phyloP scores from a whole-genome alignment of 805 yeast genomes.

The Candida boidinii region DNA sequence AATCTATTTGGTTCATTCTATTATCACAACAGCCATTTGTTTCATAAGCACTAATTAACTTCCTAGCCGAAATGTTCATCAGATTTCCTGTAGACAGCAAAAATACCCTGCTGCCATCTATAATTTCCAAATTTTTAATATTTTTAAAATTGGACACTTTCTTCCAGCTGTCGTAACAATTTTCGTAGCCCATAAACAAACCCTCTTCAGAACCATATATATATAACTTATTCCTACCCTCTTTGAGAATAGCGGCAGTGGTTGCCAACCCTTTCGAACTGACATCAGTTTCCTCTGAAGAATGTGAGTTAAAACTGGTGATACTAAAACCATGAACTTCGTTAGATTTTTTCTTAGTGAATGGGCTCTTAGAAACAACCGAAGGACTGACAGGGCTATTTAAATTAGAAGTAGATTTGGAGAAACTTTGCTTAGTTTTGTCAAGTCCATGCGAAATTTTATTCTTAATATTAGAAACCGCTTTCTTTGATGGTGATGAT shows the following conservation, averaged over 20 bases:
- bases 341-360: too few species aligned
- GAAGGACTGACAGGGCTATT: too few species aligned
- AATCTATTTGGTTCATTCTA: conserved; percentile 39
- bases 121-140: conserved; percentile 52
- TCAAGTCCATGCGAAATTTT: too few species aligned
- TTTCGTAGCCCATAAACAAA: conserved; percentile 41
- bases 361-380: too few species aligned
- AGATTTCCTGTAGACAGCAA: conserved; percentile 52
- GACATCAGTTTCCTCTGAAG: conserved; percentile 9
- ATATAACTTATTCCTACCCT: conserved; percentile 35
- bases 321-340: too few species aligned
- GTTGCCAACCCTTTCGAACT: too few species aligned
- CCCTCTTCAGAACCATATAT: conserved; percentile 61
- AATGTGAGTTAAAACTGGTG: neutral
- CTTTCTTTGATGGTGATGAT: too few species aligned
- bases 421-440: too few species aligned
- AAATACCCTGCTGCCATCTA: conserved; percentile 37
- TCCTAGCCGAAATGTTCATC: conserved; percentile 54
- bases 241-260: too few species aligned
- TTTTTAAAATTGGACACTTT: conserved; percentile 42
- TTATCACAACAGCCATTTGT: conserved; percentile 31
- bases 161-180: conserved; percentile 42
- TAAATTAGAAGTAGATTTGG: too few species aligned
- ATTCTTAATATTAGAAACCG: too few species aligned
- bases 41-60: conserved; percentile 50